Evolutionary conservation across 768 basidiomycete species (phyloP).

Genomic region (Lentinula detonsa): DNA sequence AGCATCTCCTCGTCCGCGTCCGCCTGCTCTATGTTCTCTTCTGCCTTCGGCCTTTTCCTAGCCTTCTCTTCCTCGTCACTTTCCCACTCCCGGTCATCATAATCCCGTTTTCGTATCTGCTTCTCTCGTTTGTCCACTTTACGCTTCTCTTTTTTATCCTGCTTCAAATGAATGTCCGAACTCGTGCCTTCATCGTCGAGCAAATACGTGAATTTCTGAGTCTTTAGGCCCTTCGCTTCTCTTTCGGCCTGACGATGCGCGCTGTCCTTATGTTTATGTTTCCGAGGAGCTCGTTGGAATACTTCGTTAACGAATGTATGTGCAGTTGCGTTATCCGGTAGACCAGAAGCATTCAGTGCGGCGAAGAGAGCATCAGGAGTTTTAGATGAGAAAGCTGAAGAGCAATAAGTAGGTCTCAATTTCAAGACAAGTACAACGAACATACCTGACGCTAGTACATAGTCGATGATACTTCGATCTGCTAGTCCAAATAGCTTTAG

Average conservation of each 20-base stretch:
- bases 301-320: slow-evolving; percentile 78
- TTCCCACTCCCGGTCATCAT: slow-evolving; percentile 81
- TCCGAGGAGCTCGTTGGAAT: slow-evolving; percentile 71
- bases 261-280: slow-evolving; percentile 59
- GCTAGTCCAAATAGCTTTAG: slow-evolving; percentile 76
- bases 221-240: slow-evolving; percentile 60
- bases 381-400: slow-evolving; percentile 74
- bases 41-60: slow-evolving; percentile 44
- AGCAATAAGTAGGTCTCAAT: not conserved
- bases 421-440: not conserved
- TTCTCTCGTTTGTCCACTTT: slow-evolving; percentile 40
- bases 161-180: slow-evolving; percentile 28
- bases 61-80: slow-evolving; percentile 82
- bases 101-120: slow-evolving; percentile 70
- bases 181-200: slow-evolving; percentile 57
- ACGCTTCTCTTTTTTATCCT: slow-evolving; percentile 33
- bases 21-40: slow-evolving; percentile 11
- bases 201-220: slow-evolving; percentile 74
- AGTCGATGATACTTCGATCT: slow-evolving; percentile 80
- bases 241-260: slow-evolving; percentile 67
- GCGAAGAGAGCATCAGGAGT: slow-evolving; percentile 71
- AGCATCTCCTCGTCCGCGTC: slow-evolving; percentile 34
- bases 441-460: slow-evolving; percentile 79
- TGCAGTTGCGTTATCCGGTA: slow-evolving; percentile 76
- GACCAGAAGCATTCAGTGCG: slow-evolving; percentile 69